Percentiles rank a stretch among this genome's conserved stretches.
Conservation (phyloP, 2,329 filamentous ascomycete genomes). For the Ophiocordyceps camponoti-leonardi region DNA sequence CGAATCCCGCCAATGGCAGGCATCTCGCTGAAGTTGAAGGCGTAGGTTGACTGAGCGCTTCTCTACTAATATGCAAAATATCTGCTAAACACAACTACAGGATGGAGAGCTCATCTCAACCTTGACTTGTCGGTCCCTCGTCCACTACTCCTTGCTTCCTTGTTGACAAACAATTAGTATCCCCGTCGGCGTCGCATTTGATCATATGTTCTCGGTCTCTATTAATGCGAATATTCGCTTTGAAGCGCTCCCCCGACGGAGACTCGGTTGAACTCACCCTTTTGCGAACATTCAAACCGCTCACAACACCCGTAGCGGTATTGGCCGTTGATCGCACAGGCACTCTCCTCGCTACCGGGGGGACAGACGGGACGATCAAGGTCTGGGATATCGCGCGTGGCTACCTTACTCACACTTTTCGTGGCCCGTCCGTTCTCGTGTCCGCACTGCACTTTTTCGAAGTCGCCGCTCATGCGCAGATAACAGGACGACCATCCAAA, state of each 20-base stretch:
- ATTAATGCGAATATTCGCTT: constrained; percentile 78
- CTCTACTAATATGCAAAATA: no score
- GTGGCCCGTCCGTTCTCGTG: constrained; percentile 78
- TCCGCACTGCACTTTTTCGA: constrained; percentile 90
- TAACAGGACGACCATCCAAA: constrained; percentile 9
- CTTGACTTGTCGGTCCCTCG: constrained; percentile 34
- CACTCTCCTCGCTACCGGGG: constrained; percentile 80
- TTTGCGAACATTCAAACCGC: constrained; percentile 70
- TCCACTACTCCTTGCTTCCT: not conserved
- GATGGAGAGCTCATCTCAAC: constrained; percentile 70
- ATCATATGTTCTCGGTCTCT: constrained; percentile 89
- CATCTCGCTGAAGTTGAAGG: constrained; percentile 79
- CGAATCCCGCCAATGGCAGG: constrained; percentile 65
- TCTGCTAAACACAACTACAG: constrained; percentile 18
- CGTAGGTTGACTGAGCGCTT: constrained; percentile 25
- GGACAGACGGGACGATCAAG: constrained; percentile 85
- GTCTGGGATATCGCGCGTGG: constrained; percentile 89
- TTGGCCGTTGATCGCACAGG: constrained; percentile 73
- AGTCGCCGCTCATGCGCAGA: constrained; percentile 29
- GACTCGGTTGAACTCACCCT: constrained; percentile 48
- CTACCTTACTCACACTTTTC: constrained; percentile 88
- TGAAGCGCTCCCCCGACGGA: constrained; percentile 41
- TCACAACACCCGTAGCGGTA: constrained; percentile 76
- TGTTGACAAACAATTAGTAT: constrained; percentile 36
- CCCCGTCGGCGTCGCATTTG: constrained; percentile 73